These are phyloP conservation scores for Conringia planisiliqua DNA, from an alignment of 345 rosid genomes.

Conservation along the genomic window DNA sequence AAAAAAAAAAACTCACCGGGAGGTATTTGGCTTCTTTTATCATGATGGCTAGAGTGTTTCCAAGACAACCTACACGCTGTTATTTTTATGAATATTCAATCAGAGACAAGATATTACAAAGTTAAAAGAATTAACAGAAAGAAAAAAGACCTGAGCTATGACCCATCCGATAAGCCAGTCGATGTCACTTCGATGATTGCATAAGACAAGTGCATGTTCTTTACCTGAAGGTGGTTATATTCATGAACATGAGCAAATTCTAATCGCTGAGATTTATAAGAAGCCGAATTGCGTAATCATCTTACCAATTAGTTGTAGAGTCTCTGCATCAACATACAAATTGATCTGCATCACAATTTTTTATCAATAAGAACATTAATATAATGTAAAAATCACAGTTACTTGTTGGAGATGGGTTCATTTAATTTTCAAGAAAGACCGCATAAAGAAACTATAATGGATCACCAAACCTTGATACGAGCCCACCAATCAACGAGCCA, in stretches of 20 bases:
- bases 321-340: slow-evolving; percentile 48
- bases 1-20: slow-evolving; percentile 52
- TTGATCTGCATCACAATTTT: slow-evolving; percentile 41
- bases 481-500: slow-evolving; percentile 76
- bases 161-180: slow-evolving; percentile 61
- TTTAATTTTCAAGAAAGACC: background rate
- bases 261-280: background rate
- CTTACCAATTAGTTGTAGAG: slow-evolving; percentile 44
- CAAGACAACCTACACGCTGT: slow-evolving; percentile 63
- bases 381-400: too few relatives aligned
- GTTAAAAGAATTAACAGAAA: background rate
- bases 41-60: slow-evolving; percentile 56
- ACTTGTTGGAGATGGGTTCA: too few relatives aligned
- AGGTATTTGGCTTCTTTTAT: slow-evolving; percentile 45
- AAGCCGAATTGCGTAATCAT: background rate
- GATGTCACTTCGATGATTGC: slow-evolving; percentile 57
- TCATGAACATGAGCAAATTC: background rate
- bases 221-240: slow-evolving; percentile 42
- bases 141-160: slow-evolving; percentile 54
- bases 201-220: slow-evolving; percentile 54
- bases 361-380: too few relatives aligned
- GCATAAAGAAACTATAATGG: background rate
- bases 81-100: slow-evolving; percentile 10
- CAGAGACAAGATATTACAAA: background rate
- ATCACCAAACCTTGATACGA: slow-evolving; percentile 41